These are phyloP conservation scores for Stachybotrys elegans DNA, from an alignment of 2,329 filamentous ascomycete species.

Conservation along the genomic window DNA sequence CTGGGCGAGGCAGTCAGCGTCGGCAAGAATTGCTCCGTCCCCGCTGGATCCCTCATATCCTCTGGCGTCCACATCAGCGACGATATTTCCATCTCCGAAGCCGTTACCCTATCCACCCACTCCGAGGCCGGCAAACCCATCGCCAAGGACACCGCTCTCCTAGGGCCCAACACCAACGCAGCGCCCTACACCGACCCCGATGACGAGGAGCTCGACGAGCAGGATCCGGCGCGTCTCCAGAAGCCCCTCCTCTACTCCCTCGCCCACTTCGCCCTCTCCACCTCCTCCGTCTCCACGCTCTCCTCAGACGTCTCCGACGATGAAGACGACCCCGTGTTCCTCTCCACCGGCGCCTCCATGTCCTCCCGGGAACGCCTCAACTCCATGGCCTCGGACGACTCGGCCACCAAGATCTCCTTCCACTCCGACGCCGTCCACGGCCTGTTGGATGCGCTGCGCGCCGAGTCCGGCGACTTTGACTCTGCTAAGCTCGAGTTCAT, in stretches of 20 bases:
- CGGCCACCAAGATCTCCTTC: conserved; percentile 57
- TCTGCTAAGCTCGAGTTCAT: conserved; percentile 82
- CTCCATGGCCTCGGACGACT: conserved; percentile 70
- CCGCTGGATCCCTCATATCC: conserved; percentile 72
- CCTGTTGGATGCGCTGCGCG: conserved; percentile 79
- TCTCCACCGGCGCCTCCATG: conserved; percentile 25
- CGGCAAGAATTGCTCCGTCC: conserved; percentile 65
- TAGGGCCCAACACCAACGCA: conserved; percentile 47
- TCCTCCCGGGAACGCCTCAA: conserved; percentile 59
- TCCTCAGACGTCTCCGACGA: conserved; percentile 64
- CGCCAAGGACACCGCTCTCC: conserved; percentile 36
- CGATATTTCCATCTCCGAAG: conserved; percentile 39
- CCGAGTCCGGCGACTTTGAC: conserved; percentile 74
- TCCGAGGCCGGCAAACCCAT: conserved; percentile 30
- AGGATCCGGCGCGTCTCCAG: conserved; percentile 47
- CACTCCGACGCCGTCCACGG: conserved; percentile 82
- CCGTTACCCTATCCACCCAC: conserved; percentile 28
- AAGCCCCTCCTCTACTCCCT: conserved; percentile 51
- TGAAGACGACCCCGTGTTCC: conserved; percentile 61
- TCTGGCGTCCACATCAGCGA: conserved; percentile 70
- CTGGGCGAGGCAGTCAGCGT: conserved; percentile 69
- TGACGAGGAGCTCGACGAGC: conserved; percentile 44
- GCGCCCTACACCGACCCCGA: conserved; percentile 41
- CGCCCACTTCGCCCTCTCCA: conserved; percentile 46
- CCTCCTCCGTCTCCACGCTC: conserved; percentile 52